Conservation (phyloP, 2,329 filamentous ascomycete genomes). For the Phialocephala subalpina region DNA sequence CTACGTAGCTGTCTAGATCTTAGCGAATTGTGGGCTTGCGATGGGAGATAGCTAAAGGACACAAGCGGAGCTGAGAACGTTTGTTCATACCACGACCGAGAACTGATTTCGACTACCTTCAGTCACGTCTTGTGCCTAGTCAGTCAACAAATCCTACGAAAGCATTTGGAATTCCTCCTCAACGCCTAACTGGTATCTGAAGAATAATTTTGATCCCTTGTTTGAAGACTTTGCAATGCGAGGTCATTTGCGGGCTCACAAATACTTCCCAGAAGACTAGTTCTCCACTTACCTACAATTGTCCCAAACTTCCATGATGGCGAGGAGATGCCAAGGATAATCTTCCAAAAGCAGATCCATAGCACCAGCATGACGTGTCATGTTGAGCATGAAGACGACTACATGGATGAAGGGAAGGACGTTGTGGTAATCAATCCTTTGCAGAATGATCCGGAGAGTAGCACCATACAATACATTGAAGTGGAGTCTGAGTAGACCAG, state of each 20-base stretch:
- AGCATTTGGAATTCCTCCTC: too few relatives aligned
- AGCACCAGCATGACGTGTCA: constrained; percentile 30
- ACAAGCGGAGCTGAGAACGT: too few relatives aligned
- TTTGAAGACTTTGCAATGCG: not conserved
- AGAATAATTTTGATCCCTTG: not conserved
- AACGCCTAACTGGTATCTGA: not conserved
- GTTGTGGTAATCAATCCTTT: constrained; percentile 37
- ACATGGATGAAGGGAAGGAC: constrained; percentile 40
- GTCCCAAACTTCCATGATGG: constrained; percentile 13
- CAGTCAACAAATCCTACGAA: too few relatives aligned
- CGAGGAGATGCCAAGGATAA: constrained; percentile 38
- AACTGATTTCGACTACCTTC: too few relatives aligned
- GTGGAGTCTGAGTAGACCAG: too few relatives aligned
- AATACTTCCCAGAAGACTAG: not conserved
- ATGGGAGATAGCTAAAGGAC: too few relatives aligned
- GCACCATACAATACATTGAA: constrained; percentile 24
- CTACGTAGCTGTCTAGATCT: too few relatives aligned
- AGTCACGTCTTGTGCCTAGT: too few relatives aligned
- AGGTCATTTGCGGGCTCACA: not conserved
- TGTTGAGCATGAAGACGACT: constrained; percentile 38
- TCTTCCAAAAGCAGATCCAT: constrained; percentile 29
- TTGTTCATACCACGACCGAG: too few relatives aligned
- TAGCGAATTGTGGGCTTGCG: too few relatives aligned
- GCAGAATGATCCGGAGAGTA: constrained; percentile 33
- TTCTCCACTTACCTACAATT: too few relatives aligned